A percentile compares a stretch with the other conserved stretches of the same genome.
phyloP scores from a whole-genome alignment of 345 rosid genomes.

The Triadica sebifera region DNA sequence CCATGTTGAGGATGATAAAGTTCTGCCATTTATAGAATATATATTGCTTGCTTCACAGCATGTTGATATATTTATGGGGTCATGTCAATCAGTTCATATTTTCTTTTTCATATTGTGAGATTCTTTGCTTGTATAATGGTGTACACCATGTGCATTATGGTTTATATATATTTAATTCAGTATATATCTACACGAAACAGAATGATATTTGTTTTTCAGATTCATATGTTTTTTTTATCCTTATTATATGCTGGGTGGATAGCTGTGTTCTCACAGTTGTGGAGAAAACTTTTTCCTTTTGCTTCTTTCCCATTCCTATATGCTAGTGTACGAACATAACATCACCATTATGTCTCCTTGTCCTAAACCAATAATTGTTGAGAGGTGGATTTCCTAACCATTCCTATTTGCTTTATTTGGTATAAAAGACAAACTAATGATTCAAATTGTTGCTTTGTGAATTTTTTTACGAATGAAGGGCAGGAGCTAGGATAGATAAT shows the following conservation, averaged over 20 bases:
- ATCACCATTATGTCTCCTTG: not conserved
- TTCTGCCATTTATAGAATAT: not conserved
- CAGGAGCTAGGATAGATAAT: no score
- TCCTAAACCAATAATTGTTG: no score
- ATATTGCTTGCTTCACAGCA: not conserved
- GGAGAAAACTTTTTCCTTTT: no score
- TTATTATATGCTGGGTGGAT: no score
- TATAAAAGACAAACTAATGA: not conserved
- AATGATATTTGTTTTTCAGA: not conserved
- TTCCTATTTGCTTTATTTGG: not conserved
- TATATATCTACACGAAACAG: not conserved
- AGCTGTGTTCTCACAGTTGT: not conserved
- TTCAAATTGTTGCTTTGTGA: not conserved
- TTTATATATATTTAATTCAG: not conserved
- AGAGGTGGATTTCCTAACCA: no score
- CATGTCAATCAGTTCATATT: not conserved
- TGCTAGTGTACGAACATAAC: not conserved
- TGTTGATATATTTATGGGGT: not conserved
- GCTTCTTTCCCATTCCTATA: not conserved
- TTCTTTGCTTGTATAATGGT: not conserved
- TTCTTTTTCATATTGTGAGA: not conserved
- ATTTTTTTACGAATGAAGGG: no score
- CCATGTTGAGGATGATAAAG: not conserved
- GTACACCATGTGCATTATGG: not conserved
- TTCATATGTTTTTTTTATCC: not conserved